A percentile compares a stretch with the other conserved stretches of the same genome.
Conservation (phyloP, 2,329 filamentous ascomycete genomes). For the Thyridium curvatum region DNA sequence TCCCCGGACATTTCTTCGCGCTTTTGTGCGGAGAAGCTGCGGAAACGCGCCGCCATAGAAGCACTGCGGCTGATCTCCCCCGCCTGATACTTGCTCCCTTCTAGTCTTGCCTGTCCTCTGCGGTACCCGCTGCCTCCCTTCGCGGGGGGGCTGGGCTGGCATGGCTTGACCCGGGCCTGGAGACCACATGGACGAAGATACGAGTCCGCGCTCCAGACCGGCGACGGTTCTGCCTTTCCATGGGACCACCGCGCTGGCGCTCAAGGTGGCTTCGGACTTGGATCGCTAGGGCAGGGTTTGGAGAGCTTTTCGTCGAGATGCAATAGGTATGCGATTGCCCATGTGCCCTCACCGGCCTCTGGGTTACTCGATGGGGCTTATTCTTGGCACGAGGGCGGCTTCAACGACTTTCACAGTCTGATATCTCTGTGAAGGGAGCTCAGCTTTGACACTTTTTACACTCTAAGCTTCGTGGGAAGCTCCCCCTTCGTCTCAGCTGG, state of each 20-base stretch:
- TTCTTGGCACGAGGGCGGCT: conserved; percentile 95
- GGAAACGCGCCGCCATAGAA: conserved; percentile 99
- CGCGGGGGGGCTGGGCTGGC: conserved; percentile 9
- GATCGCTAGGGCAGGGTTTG: conserved; percentile 45
- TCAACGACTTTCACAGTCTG: conserved; percentile 27
- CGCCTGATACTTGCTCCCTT: conserved; percentile 43
- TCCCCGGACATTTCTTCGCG: conserved; percentile 76
- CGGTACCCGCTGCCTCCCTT: conserved; percentile 11
- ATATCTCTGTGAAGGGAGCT: conserved; percentile 28
- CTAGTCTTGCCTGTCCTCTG: conserved; percentile 2
- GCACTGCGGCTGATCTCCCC: conserved; percentile 84
- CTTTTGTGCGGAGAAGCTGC: conserved; percentile 46
- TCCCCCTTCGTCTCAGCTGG: conserved; percentile 14
- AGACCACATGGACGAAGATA: conserved; percentile 76
- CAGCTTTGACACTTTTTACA: conserved; percentile 9
- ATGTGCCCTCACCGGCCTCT: conserved; percentile 24
- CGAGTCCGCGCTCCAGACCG: conserved; percentile 60
- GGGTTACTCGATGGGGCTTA: conserved; percentile 99
- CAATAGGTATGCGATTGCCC: conserved; percentile 98
- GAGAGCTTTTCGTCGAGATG: conserved; percentile 81
- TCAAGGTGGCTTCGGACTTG: conserved; percentile 29
- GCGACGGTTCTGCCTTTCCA: not conserved
- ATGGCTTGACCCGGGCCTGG: conserved; percentile 13
- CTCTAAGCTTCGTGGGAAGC: conserved; percentile 32
- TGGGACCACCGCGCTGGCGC: conserved; percentile 33